phyloP scores from a whole-genome alignment of 129 eudicot genomes.

The Kitagawia praeruptora region DNA sequence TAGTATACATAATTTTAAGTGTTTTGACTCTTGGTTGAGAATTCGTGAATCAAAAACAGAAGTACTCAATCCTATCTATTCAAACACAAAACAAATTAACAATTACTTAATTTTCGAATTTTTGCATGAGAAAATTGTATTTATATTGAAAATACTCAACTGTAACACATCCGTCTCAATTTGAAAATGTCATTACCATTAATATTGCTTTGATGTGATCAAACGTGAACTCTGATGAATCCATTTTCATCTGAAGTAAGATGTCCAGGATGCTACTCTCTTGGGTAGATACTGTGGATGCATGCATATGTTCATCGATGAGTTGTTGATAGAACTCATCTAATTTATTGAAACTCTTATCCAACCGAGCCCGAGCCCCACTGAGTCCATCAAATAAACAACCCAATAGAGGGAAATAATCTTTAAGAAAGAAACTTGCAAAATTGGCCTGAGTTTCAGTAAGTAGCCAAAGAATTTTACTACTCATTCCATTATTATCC shows the following conservation, averaged over 20 bases:
- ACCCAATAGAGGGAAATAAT: background rate
- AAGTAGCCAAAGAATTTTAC: background rate
- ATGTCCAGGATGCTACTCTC: too few species aligned
- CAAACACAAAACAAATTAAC: too few species aligned
- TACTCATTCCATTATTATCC: background rate
- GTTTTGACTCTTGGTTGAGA: too few species aligned
- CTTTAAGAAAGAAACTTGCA: background rate
- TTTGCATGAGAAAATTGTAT: background rate
- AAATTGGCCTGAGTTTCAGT: background rate
- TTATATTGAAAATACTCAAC: background rate
- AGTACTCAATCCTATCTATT: too few species aligned
- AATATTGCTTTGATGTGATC: constrained; percentile 2
- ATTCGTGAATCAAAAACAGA: too few species aligned
- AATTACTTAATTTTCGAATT: too few species aligned
- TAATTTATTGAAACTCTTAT: background rate
- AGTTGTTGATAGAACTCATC: background rate
- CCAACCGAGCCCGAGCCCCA: background rate
- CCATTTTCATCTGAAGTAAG: too few species aligned
- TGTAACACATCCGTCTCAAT: background rate
- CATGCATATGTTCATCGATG: background rate
- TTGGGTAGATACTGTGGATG: background rate
- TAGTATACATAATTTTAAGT: background rate
- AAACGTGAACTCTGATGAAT: background rate
- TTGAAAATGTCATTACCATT: background rate
- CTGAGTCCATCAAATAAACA: background rate